phyloP scores from a whole-genome alignment of 176 grass and related monocot genomes.

The Bothriochloa decipiens region DNA sequence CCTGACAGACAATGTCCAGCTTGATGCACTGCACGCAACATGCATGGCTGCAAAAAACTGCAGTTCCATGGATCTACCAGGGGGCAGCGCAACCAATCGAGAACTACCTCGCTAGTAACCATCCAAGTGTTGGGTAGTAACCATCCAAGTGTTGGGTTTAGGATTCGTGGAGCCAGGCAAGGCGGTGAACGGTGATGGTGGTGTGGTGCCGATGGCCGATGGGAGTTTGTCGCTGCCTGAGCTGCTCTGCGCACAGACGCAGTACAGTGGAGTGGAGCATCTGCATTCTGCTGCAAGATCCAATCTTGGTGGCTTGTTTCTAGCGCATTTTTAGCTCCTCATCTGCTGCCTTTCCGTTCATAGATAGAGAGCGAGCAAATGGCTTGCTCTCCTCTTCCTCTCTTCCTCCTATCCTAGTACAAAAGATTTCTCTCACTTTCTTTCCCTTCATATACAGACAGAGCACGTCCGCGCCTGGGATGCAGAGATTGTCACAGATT shows the following conservation, averaged over 20 bases:
- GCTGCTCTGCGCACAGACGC: too few relatives aligned
- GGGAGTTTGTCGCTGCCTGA: too few relatives aligned
- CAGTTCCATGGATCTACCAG: constrained; percentile 5
- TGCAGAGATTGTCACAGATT: too few relatives aligned
- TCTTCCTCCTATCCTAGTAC: too few relatives aligned
- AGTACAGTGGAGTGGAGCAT: not conserved
- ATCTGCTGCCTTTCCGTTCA: not conserved
- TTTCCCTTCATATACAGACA: too few relatives aligned
- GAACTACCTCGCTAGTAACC: not conserved
- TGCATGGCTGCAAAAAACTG: not conserved
- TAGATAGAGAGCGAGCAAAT: too few relatives aligned
- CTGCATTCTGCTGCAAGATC: constrained; percentile 16
- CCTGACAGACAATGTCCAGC: not conserved
- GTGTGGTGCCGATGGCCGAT: constrained; percentile 30
- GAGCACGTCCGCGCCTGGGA: too few relatives aligned
- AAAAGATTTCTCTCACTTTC: too few relatives aligned
- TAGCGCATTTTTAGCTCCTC: not conserved
- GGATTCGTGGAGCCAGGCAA: not conserved
- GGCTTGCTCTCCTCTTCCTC: too few relatives aligned
- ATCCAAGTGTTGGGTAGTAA: too few relatives aligned
- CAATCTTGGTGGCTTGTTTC: constrained; percentile 36
- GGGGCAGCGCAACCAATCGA: not conserved
- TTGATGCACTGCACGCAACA: not conserved
- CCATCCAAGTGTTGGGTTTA: not conserved
- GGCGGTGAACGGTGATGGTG: not conserved